phyloP scores from a whole-genome alignment of 2,329 filamentous ascomycete genomes.

The Phyllosticta citriasiana region DNA sequence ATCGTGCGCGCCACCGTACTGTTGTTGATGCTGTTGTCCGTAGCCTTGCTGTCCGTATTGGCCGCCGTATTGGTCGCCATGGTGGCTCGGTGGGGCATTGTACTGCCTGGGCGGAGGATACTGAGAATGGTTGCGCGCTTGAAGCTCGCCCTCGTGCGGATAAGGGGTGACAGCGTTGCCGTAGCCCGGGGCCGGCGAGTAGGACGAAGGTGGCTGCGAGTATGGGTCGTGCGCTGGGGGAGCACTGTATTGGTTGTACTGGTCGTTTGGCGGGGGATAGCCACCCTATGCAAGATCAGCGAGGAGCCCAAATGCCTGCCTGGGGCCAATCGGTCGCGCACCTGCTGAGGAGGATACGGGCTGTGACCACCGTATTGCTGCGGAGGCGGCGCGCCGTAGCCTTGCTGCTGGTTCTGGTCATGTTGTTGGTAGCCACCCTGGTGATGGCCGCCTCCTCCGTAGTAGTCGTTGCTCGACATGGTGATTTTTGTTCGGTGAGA shows the following conservation, averaged over 20 bases:
- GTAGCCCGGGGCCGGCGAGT: slow-evolving; percentile 10
- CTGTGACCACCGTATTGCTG: slow-evolving; percentile 13
- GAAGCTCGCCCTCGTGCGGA: not conserved
- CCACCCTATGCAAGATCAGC: slow-evolving; percentile 15
- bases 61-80: not conserved
- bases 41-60: slow-evolving; percentile 12
- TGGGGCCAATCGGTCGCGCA: not conserved
- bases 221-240: slow-evolving; percentile 18
- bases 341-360: slow-evolving; percentile 22
- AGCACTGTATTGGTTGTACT: slow-evolving; percentile 19
- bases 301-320: not conserved
- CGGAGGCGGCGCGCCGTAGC: slow-evolving; percentile 14
- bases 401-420: slow-evolving; percentile 7
- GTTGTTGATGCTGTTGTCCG: slow-evolving; percentile 14
- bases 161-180: slow-evolving; percentile 5
- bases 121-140: slow-evolving; percentile 22
- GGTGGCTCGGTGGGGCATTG: not conserved
- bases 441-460: slow-evolving; percentile 21
- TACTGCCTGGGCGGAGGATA: slow-evolving; percentile 14
- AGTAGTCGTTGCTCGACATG: slow-evolving; percentile 25
- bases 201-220: slow-evolving; percentile 2
- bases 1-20: slow-evolving; percentile 20
- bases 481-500: not conserved
- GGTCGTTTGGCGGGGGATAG: slow-evolving; percentile 20
- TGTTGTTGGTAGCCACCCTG: slow-evolving; percentile 12